Base-by-base conservation (phyloP, 495 filamentous ascomycete genomes). In the Penicillium bialowiezense region DNA sequence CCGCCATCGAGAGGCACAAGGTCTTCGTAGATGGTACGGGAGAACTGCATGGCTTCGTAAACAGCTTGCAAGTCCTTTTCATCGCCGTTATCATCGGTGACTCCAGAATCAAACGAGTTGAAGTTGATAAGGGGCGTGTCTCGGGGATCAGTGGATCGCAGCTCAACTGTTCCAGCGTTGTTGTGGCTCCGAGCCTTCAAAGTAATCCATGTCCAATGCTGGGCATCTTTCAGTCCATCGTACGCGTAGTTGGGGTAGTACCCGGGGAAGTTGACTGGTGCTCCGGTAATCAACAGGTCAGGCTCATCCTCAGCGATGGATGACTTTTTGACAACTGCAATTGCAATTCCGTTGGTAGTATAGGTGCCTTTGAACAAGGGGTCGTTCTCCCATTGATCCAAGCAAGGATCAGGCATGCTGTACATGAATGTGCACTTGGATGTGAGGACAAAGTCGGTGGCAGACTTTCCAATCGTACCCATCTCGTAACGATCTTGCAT, bases 401-500 rank as follows among this genome's bases (percentile, higher is more conserved):
- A 59, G 56, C 80, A 84, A 1, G 75, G 70, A 49, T 86, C 65
- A 3, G 52, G 55, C 5, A 74, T 19, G 47, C 50, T 14, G 54
- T 63, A 53, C 56, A 62, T 50, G 58, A 76, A 68, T 3, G 76
- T 79, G 62, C 80, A 84, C 28, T 69, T 71, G 9, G 62, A 44
- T 20, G 76, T 67, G 5, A 75, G 60, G 1, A 69, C 59, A 50
- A 77, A 81, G 54, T 77, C 67, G 7, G 58, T 50, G 10, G 76
- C 71, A 3, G 70, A 68, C 5, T 73, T 64, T 43, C 68, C 76
- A 19, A 73, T 59, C 5, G 83, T 67, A 20, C 68, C 59, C 6
- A 67, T 72, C 54, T 87, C 84, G 57, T 84, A 82, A 46, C 79
- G 79, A 54, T 88, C 83, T 50, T 87, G 84, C 0, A 88, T 66